Evolutionary conservation across 805 yeast species (phyloP).

Genomic region (Debaryomyces castellii): DNA sequence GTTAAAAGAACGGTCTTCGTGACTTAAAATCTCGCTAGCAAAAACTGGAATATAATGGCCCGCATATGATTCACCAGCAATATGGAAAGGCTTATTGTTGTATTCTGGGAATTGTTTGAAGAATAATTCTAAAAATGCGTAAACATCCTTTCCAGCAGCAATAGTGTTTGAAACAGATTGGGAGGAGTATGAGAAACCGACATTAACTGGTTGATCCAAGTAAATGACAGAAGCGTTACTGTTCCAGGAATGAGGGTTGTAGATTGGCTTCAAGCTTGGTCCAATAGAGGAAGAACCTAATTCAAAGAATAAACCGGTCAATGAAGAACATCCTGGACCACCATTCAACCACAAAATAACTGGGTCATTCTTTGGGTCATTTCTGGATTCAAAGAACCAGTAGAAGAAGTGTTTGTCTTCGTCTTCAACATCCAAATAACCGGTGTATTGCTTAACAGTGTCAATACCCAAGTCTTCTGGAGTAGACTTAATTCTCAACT

Average conservation of each 20-base stretch:
- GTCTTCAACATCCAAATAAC: conserved; percentile 77
- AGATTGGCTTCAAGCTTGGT: conserved; percentile 24
- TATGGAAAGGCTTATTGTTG: conserved; percentile 28
- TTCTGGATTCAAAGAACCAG: conserved; percentile 46
- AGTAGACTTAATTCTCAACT: conserved; percentile 57
- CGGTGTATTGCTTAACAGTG: conserved; percentile 77
- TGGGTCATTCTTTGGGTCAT: conserved; percentile 39
- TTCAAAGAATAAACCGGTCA: conserved; percentile 35
- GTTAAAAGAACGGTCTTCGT: conserved; percentile 44
- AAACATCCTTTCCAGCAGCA: conserved; percentile 36
- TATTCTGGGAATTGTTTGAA: conserved; percentile 35
- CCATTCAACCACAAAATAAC: conserved; percentile 36
- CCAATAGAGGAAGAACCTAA: conserved; percentile 34
- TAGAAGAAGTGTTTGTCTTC: conserved; percentile 60
- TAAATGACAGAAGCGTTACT: conserved; percentile 39
- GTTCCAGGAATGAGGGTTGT: conserved; percentile 33
- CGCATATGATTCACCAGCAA: conserved; percentile 46
- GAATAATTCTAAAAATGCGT: conserved; percentile 37
- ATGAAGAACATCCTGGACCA: conserved; percentile 37
- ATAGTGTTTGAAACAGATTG: conserved; percentile 28
- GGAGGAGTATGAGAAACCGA: conserved; percentile 33
- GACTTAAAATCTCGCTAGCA: conserved; percentile 41
- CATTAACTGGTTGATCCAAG: conserved; percentile 38
- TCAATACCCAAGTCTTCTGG: conserved; percentile 78
- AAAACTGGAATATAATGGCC: conserved; percentile 50